These are phyloP conservation scores for Amaranthus tricolor DNA, from an alignment of 179 eudicot species.

Conservation along the genomic window DNA sequence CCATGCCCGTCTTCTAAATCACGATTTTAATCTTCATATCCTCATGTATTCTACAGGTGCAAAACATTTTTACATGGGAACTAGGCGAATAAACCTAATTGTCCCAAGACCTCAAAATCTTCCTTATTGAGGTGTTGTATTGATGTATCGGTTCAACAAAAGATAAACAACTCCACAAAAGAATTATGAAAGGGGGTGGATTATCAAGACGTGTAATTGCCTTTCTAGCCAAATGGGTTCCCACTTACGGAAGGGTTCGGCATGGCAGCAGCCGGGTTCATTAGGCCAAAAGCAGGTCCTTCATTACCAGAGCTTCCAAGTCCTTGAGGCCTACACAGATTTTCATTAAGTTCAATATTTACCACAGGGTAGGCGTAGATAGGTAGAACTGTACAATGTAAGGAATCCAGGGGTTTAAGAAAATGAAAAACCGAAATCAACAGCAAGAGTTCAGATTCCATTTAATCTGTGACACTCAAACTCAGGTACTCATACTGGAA, in stretches of 20 bases:
- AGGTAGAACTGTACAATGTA: background rate
- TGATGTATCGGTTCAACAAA: slow-evolving; percentile 19
- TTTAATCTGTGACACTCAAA: too few relatives aligned
- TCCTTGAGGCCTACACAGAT: slow-evolving; percentile 56
- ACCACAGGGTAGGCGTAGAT: background rate
- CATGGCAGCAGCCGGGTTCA: slow-evolving; percentile 41
- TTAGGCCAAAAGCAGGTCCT: slow-evolving; percentile 36
- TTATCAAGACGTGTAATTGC: background rate
- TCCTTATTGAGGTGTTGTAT: slow-evolving; percentile 4
- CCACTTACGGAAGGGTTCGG: slow-evolving; percentile 53
- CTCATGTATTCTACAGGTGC: slow-evolving; percentile 22
- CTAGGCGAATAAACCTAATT: slow-evolving; percentile 3
- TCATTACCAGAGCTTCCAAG: slow-evolving; percentile 39
- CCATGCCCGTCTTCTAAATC: slow-evolving; percentile 5
- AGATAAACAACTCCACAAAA: slow-evolving; percentile 12
- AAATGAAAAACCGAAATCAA: background rate
- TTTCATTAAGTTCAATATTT: slow-evolving; percentile 16
- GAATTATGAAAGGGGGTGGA: background rate
- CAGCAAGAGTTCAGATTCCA: background rate
- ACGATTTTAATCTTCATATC: slow-evolving; percentile 4
- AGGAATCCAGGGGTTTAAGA: background rate
- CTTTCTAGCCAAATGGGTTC: slow-evolving; percentile 61
- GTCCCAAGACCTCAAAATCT: slow-evolving; percentile 25
- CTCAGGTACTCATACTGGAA: too few relatives aligned
- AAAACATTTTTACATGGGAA: slow-evolving; percentile 26